Conservation (phyloP, 2,329 filamentous ascomycete species). For the Neonectria punicea region DNA sequence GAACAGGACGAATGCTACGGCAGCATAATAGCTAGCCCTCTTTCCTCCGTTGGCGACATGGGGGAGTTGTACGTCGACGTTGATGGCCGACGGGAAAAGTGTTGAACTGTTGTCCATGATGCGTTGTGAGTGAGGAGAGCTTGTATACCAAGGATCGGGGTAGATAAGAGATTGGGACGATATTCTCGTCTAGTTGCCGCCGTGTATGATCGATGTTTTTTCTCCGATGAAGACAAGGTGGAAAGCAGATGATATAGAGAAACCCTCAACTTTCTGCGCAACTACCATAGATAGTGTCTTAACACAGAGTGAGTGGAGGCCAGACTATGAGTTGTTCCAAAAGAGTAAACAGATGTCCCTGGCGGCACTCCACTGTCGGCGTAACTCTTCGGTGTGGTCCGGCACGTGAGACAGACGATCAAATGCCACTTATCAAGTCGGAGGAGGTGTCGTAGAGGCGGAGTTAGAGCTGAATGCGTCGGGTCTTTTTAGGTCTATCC, state of each 20-base stretch:
- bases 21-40: conserved; percentile 54
- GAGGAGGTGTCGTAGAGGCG: neutral
- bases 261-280: neutral
- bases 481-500: neutral
- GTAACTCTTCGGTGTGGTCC: conserved; percentile 9
- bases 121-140: neutral
- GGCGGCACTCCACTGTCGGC: conserved; percentile 1
- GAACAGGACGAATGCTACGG: conserved; percentile 50
- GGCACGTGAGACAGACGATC: conserved; percentile 12
- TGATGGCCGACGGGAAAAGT: neutral
- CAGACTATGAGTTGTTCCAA: neutral
- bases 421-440: neutral
- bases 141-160: neutral
- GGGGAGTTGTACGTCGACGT: conserved; percentile 36
- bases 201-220: neutral
- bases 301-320: neutral
- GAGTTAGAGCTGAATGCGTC: neutral
- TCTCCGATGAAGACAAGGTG: neutral
- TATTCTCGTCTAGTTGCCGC: conserved; percentile 1
- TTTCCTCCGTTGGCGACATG: conserved; percentile 40
- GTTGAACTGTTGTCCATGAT: conserved; percentile 24
- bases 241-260: conserved; percentile 3
- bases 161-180: neutral
- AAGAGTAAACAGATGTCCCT: neutral
- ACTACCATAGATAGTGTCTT: neutral